Conservation (phyloP, 768 basidiomycete genomes). For the Tylopilus cervinicoccineus region DNA sequence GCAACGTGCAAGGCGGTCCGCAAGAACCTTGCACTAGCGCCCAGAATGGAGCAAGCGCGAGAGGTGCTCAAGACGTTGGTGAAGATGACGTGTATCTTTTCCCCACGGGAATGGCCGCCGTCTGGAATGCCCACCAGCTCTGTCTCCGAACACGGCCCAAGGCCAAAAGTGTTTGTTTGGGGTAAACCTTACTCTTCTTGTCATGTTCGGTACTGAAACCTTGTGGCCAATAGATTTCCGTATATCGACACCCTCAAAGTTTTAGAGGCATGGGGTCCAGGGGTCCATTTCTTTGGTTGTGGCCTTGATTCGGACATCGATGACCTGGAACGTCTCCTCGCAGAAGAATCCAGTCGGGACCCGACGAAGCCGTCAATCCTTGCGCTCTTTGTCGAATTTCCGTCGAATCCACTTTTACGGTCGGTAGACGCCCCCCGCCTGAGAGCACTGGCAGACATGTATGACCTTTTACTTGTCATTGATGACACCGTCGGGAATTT, state of each 20-base stretch:
- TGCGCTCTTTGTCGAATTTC: slow-evolving; percentile 89
- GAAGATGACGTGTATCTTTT: slow-evolving; percentile 90
- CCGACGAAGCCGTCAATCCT: slow-evolving; percentile 56
- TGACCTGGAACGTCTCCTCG: slow-evolving; percentile 61
- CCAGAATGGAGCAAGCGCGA: slow-evolving; percentile 55
- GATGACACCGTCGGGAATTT: slow-evolving; percentile 97
- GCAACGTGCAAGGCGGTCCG: slow-evolving; percentile 36
- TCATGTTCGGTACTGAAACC: neutral
- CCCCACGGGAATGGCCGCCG: slow-evolving; percentile 88
- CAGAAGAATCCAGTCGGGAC: slow-evolving; percentile 36
- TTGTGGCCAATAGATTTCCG: slow-evolving; percentile 60
- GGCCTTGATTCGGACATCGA: slow-evolving; percentile 76
- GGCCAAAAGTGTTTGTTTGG: no score
- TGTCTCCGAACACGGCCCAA: slow-evolving; percentile 44
- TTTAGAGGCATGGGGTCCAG: slow-evolving; percentile 94
- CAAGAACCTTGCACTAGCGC: slow-evolving; percentile 41
- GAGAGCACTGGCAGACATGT: slow-evolving; percentile 77
- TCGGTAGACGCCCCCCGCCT: slow-evolving; percentile 74
- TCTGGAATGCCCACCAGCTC: slow-evolving; percentile 86
- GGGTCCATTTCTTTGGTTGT: slow-evolving; percentile 82
- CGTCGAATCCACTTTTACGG: slow-evolving; percentile 91
- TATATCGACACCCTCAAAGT: slow-evolving; percentile 95
- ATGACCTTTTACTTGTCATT: slow-evolving; percentile 82
- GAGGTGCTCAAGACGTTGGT: slow-evolving; percentile 64
- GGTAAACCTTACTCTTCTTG: slow-evolving; percentile 28